Conservation (phyloP, 2,329 filamentous ascomycete species). For the Phyllosticta citriasiana region DNA sequence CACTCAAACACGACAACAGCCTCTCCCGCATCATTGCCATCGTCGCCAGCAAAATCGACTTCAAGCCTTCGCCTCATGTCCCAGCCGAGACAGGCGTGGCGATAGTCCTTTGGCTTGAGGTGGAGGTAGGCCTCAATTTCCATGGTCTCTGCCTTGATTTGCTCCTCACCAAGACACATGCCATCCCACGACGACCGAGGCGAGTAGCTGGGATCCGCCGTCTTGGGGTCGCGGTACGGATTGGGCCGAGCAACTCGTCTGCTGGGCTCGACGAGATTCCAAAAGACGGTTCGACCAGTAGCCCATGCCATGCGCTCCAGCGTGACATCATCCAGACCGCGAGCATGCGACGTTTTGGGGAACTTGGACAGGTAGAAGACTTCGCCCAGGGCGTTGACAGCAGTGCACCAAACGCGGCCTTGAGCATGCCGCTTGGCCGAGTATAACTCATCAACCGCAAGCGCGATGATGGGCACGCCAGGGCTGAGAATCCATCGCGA, state of each 20-base stretch:
- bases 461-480: slow-evolving; percentile 78
- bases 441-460: slow-evolving; percentile 77
- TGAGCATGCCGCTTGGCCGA: slow-evolving; percentile 58
- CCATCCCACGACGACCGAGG: slow-evolving; percentile 67
- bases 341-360: slow-evolving; percentile 47
- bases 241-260: slow-evolving; percentile 62
- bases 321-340: slow-evolving; percentile 40
- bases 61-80: slow-evolving; percentile 80
- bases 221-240: slow-evolving; percentile 57
- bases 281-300: slow-evolving; percentile 66
- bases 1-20: slow-evolving; percentile 63
- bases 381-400: slow-evolving; percentile 88
- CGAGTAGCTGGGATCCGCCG: slow-evolving; percentile 63
- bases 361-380: slow-evolving; percentile 72
- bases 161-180: slow-evolving; percentile 60
- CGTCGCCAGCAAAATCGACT: slow-evolving; percentile 80
- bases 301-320: slow-evolving; percentile 62
- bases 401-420: slow-evolving; percentile 77
- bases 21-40: slow-evolving; percentile 68
- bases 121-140: slow-evolving; percentile 71
- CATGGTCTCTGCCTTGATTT: slow-evolving; percentile 64
- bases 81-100: slow-evolving; percentile 71
- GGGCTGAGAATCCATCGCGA: slow-evolving; percentile 85
- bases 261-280: slow-evolving; percentile 71
- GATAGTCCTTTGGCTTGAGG: slow-evolving; percentile 68